phyloP scores from a whole-genome alignment of 768 basidiomycete genomes.

The Chalciporus sphaerocephalus region DNA sequence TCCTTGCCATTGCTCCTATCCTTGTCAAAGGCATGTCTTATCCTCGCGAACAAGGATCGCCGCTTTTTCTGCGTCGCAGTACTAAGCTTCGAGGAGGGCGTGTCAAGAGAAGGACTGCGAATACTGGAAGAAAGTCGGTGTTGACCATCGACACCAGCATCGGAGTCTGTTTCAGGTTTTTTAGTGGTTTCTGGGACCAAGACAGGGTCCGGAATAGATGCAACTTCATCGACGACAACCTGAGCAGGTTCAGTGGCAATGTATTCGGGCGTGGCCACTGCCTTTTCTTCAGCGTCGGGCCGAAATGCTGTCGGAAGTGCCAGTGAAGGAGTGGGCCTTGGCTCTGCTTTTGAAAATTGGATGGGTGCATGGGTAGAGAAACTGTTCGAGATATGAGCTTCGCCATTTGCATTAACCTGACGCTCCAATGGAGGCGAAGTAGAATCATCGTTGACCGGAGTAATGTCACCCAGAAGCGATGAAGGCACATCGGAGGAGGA shows the following conservation, averaged over 20 bases:
- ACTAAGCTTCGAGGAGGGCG: conserved; percentile 35
- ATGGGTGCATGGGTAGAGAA: conserved; percentile 22
- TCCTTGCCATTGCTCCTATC: conserved; percentile 36
- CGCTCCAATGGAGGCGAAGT: conserved; percentile 3
- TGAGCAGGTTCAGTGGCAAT: neutral
- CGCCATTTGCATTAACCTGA: conserved; percentile 9
- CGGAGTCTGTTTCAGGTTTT: neutral
- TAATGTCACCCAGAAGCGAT: no score
- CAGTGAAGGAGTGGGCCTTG: neutral
- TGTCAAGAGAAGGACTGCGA: conserved; percentile 14
- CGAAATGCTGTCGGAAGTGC: neutral
- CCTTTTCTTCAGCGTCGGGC: conserved; percentile 1
- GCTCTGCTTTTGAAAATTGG: conserved; percentile 3
- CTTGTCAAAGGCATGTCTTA: conserved; percentile 51
- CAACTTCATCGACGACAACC: neutral
- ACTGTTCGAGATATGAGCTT: conserved; percentile 3
- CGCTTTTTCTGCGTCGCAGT: conserved; percentile 45
- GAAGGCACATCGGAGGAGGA: no score
- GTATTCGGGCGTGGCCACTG: neutral
- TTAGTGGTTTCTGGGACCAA: neutral
- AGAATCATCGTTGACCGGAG: conserved; percentile 39
- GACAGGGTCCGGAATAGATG: neutral
- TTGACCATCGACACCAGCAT: conserved; percentile 1
- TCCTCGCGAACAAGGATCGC: conserved; percentile 49
- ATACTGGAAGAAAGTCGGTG: neutral